These are phyloP conservation scores for Geotrichum australiense DNA, from an alignment of 1,139 yeast species.

Conservation along the genomic window DNA sequence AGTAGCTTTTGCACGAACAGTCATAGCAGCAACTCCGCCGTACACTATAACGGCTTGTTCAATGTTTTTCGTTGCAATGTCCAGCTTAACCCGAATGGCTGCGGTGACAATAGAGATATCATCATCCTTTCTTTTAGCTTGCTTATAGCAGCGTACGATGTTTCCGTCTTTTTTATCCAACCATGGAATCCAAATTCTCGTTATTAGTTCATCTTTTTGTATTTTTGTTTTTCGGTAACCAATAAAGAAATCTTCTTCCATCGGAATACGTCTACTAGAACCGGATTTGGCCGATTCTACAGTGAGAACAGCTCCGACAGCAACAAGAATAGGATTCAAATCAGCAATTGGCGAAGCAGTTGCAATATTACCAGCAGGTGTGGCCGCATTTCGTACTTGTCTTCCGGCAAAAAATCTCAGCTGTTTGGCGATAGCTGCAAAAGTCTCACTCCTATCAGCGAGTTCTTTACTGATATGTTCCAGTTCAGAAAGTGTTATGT, in stretches of 20 bases:
- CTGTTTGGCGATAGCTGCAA: slow-evolving; percentile 36
- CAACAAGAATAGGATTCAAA: slow-evolving; percentile 40
- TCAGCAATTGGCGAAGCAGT: slow-evolving; percentile 47
- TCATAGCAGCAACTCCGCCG: slow-evolving; percentile 44
- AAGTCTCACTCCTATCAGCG: slow-evolving; percentile 32
- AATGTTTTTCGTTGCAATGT: slow-evolving; percentile 22
- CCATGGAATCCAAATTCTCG: slow-evolving; percentile 38
- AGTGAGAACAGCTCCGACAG: slow-evolving; percentile 36
- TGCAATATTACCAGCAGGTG: slow-evolving; percentile 44
- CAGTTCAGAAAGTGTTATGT: slow-evolving; percentile 36
- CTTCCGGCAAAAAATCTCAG: slow-evolving; percentile 43
- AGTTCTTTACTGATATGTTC: slow-evolving; percentile 35
- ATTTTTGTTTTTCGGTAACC: slow-evolving; percentile 39
- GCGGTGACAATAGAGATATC: slow-evolving; percentile 44
- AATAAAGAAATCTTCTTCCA: slow-evolving; percentile 37
- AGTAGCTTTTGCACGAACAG: slow-evolving; percentile 36
- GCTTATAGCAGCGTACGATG: slow-evolving; percentile 38
- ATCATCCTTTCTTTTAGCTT: slow-evolving; percentile 43
- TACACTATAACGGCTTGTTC: slow-evolving; percentile 35
- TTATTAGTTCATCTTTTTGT: slow-evolving; percentile 34
- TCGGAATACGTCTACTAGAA: slow-evolving; percentile 27
- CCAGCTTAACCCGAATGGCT: slow-evolving; percentile 31
- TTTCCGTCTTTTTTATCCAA: slow-evolving; percentile 30
- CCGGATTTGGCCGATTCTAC: slow-evolving; percentile 30
- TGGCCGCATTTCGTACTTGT: slow-evolving; percentile 43